A percentile compares a stretch with the other conserved stretches of the same genome.
These are phyloP conservation scores for Chlorencoelia australis DNA, from an alignment of 2,329 filamentous ascomycete genomes.

Conservation along the genomic window DNA sequence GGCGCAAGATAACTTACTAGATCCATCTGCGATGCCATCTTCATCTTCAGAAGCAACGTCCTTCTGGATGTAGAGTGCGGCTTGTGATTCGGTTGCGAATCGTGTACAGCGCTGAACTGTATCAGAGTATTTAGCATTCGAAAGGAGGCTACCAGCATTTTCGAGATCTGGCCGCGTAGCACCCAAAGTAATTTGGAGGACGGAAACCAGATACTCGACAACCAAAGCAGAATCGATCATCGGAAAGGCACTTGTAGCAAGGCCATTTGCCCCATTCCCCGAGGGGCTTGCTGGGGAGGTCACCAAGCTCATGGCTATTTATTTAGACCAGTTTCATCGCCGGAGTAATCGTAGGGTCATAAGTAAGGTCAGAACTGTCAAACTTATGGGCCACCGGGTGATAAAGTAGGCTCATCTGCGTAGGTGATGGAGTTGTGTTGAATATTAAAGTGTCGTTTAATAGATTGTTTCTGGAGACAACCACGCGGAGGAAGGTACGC, in stretches of 20 bases:
- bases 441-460: too few relatives aligned
- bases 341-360: too few relatives aligned
- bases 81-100: slow-evolving; percentile 81
- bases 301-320: slow-evolving; percentile 25
- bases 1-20: slow-evolving; percentile 28
- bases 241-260: slow-evolving; percentile 31
- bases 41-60: slow-evolving; percentile 44
- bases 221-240: slow-evolving; percentile 58
- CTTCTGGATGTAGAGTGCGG: slow-evolving; percentile 85
- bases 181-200: slow-evolving; percentile 65
- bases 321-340: slow-evolving; percentile 18
- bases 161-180: slow-evolving; percentile 71
- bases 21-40: slow-evolving; percentile 22
- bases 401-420: slow-evolving; percentile 8
- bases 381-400: slow-evolving; percentile 12
- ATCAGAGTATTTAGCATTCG: slow-evolving; percentile 59
- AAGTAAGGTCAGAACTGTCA: too few relatives aligned
- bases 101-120: slow-evolving; percentile 80
- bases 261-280: slow-evolving; percentile 24
- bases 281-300: slow-evolving; percentile 23
- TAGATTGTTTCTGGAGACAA: too few relatives aligned
- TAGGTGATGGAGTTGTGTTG: not conserved
- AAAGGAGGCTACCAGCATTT: slow-evolving; percentile 71
- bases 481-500: too few relatives aligned
- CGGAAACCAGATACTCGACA: slow-evolving; percentile 60